Evolutionary conservation across 805 yeast species (phyloP).

Genomic region (Jamesozyma spencerorum): DNA sequence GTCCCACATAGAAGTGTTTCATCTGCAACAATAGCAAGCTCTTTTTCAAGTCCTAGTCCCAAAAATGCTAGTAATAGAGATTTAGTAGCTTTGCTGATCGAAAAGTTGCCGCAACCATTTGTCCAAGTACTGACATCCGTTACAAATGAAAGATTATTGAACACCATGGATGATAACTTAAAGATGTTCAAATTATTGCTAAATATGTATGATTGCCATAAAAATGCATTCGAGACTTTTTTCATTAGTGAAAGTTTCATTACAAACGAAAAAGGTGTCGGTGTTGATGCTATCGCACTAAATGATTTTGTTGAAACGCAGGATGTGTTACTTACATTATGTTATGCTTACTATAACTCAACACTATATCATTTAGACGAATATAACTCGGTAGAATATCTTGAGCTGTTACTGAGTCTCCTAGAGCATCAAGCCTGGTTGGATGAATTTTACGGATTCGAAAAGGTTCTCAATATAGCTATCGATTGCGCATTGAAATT

Average conservation of each 20-base stretch:
- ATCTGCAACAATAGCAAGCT: not conserved
- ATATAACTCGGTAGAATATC: constrained; percentile 12
- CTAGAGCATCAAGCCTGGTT: constrained; percentile 23
- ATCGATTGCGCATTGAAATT: constrained; percentile 17
- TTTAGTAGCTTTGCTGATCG: constrained; percentile 10
- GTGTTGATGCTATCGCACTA: constrained; percentile 4
- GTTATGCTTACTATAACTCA: constrained; percentile 20
- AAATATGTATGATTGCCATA: constrained; percentile 14
- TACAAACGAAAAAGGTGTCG: not conserved
- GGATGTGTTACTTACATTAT: constrained; percentile 18
- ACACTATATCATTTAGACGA: constrained; percentile 20
- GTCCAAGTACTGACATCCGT: constrained; percentile 10
- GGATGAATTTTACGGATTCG: constrained; percentile 21
- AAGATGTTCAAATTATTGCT: constrained; percentile 17
- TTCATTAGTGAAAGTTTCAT: constrained; percentile 5
- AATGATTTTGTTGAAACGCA: constrained; percentile 14
- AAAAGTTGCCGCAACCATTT: constrained; percentile 15
- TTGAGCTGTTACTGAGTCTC: constrained; percentile 21
- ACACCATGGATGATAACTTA: constrained; percentile 11
- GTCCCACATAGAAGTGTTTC: not conserved
- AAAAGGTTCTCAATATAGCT: constrained; percentile 21
- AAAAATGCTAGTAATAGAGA: constrained; percentile 11
- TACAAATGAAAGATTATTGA: constrained; percentile 5
- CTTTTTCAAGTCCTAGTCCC: not conserved
- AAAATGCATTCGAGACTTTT: constrained; percentile 10